Evolutionary conservation across 164 flowering plant genomes (phyloP).

Genomic region (Kalanchoe fedtschenkoi): DNA sequence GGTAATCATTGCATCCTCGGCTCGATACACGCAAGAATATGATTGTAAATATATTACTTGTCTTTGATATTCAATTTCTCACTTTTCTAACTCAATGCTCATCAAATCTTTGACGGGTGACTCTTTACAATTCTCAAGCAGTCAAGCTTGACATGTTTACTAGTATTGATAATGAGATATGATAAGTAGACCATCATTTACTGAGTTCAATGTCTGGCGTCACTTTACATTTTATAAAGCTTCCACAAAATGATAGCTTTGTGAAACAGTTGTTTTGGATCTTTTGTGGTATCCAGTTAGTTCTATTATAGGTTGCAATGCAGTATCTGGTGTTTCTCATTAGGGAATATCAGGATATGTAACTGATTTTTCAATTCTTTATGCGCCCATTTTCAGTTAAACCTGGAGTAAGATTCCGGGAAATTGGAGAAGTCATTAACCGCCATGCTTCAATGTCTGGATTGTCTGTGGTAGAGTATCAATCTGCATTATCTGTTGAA

Average conservation of each 20-base stretch:
- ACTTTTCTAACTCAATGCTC: not conserved
- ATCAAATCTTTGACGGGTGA: not conserved
- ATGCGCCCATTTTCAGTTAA: constrained; percentile 39
- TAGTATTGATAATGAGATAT: too few relatives aligned
- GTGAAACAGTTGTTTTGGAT: too few relatives aligned
- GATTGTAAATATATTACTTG: not conserved
- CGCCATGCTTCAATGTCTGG: constrained; percentile 94
- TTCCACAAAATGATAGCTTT: too few relatives aligned
- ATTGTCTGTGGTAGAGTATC: constrained; percentile 73
- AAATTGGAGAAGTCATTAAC: constrained; percentile 85
- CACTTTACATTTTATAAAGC: too few relatives aligned
- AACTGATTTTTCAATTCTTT: constrained; percentile 2
- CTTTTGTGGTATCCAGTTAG: too few relatives aligned
- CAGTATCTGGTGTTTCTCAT: too few relatives aligned
- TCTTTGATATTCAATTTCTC: not conserved
- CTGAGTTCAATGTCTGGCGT: too few relatives aligned
- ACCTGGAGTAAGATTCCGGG: constrained; percentile 93
- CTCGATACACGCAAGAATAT: too few relatives aligned
- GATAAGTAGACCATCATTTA: too few relatives aligned
- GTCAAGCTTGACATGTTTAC: too few relatives aligned
- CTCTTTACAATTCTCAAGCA: too few relatives aligned
- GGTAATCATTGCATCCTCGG: constrained; percentile 30
- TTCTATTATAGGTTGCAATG: too few relatives aligned
- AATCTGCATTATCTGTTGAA: not conserved
- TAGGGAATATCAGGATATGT: not conserved